A percentile compares a stretch with the other conserved stretches of the same genome.
Evolutionary conservation across 2,329 filamentous ascomycete genomes (phyloP).

Genomic region (Neonectria ditissima): DNA sequence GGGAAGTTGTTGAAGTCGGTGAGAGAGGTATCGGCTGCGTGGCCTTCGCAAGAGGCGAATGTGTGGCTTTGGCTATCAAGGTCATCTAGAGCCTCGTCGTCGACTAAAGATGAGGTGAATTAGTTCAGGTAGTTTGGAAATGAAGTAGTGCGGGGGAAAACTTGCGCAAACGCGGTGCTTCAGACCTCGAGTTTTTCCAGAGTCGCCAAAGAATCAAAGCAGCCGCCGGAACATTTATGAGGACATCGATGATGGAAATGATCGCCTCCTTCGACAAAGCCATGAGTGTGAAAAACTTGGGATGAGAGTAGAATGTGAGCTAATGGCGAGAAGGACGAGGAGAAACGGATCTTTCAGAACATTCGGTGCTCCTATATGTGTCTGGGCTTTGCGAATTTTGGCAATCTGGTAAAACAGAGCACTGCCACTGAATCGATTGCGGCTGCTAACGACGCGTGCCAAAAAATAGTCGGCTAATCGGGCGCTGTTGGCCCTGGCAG

Average conservation of each 20-base stretch:
- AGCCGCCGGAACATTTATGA: constrained; percentile 25
- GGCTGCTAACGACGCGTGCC: no score
- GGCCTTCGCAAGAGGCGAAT: background rate
- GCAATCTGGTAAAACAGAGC: background rate
- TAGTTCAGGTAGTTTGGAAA: no score
- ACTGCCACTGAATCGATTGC: background rate
- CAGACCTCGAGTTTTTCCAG: background rate
- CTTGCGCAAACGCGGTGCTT: background rate
- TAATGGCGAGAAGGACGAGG: no score
- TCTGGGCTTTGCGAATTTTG: background rate
- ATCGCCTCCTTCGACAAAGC: constrained; percentile 1
- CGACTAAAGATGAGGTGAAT: background rate
- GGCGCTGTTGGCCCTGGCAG: no score
- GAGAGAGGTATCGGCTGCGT: background rate
- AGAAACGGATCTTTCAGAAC: no score
- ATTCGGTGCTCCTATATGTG: background rate
- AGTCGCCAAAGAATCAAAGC: constrained; percentile 20
- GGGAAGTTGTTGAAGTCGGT: no score
- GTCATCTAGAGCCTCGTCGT: background rate
- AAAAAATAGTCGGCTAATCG: no score
- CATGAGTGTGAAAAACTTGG: background rate
- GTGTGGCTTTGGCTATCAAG: background rate
- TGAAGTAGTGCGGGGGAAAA: background rate
- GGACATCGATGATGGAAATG: constrained; percentile 9
- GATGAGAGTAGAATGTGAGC: background rate